Conservation (phyloP, 2,329 filamentous ascomycete genomes). For the Ustulina deusta region DNA sequence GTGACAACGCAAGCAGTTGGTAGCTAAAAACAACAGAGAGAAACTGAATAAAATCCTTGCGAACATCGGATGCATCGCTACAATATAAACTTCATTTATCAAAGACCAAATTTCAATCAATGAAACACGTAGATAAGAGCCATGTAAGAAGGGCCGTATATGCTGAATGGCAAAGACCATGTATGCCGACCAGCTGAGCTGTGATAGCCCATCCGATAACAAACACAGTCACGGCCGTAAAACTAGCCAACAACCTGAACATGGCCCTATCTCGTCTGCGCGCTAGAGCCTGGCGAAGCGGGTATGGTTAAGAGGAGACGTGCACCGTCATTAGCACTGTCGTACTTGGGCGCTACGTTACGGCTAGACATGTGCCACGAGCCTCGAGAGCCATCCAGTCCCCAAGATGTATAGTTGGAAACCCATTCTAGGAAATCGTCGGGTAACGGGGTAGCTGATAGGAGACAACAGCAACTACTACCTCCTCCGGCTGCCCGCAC, state of each 20-base stretch:
- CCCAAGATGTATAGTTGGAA: conserved; percentile 34
- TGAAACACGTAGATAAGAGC: conserved; percentile 52
- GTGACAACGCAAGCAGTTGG: conserved; percentile 43
- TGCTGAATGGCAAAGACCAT: conserved; percentile 51
- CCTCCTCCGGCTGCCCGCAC: conserved; percentile 30
- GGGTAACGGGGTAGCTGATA: conserved; percentile 34
- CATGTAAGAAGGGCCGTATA: conserved; percentile 53
- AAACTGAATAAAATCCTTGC: conserved; percentile 47
- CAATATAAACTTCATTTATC: conserved; percentile 54
- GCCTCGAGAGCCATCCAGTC: conserved; percentile 37
- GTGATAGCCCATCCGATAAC: conserved; percentile 42
- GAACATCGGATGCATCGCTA: conserved; percentile 49
- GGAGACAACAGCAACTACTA: conserved; percentile 28
- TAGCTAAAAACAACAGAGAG: conserved; percentile 50
- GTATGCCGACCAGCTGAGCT: conserved; percentile 40
- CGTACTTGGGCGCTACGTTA: conserved; percentile 16
- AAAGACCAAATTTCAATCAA: conserved; percentile 53
- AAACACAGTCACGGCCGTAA: conserved; percentile 18
- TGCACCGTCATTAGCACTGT: conserved; percentile 28
- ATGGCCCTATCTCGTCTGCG: conserved; percentile 36
- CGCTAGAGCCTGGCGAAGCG: conserved; percentile 18
- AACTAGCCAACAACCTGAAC: conserved; percentile 44
- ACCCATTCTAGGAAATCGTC: conserved; percentile 40
- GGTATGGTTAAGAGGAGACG: conserved; percentile 37
- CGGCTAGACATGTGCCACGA: conserved; percentile 37